Base-by-base conservation (phyloP, 345 rosid species). In the Eucalyptus melliodora region DNA sequence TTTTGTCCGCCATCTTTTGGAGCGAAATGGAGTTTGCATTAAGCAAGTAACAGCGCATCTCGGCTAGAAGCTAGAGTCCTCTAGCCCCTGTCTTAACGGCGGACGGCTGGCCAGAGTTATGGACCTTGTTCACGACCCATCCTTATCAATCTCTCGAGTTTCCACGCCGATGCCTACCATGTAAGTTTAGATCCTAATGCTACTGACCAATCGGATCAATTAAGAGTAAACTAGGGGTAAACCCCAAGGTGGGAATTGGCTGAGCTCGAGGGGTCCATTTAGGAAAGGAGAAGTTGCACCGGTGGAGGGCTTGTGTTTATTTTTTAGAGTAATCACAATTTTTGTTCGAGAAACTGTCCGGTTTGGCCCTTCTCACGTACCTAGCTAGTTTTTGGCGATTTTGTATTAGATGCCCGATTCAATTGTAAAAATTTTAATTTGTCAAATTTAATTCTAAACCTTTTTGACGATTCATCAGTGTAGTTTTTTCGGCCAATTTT, bases 371-470 rank as follows among this genome's bases (percentile, higher is more conserved):
- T 30, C 42, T 37, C 47, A 72, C 15, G 4, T 19, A 72, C 26
- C 11, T 37, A 21, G 83, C 16, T 8, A 10, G 15, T 40, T 44
- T 34, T 11, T 19, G 6, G 14, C 7, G 4, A 9, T 72, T 37
- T 37, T 19, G 42, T 16, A n/a, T 34, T 34, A 3, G 21, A 67
- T 67, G 40, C 6, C 34, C 3, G 17, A 67, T 67, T 67, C 2
- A 67, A 0, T n/a, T 8, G 17, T 16, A 67, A n/a, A 62, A 12
- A 0, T 62, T 27, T 30, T 0, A 62, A 30, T 62, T 62, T 62
- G 2, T 6, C 0, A 4, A 62, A 30, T 30, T 12, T 62, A 30
- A 8, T 65, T 9, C 6, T n/a, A 65, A 15, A 7, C 0, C 2
- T 65, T 65, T 65, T 7, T 16, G 9, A 65, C 2, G 6, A 65